These are phyloP conservation scores for Metschnikowia cerradonensis DNA, from an alignment of 805 yeast genomes.

Conservation along the genomic window DNA sequence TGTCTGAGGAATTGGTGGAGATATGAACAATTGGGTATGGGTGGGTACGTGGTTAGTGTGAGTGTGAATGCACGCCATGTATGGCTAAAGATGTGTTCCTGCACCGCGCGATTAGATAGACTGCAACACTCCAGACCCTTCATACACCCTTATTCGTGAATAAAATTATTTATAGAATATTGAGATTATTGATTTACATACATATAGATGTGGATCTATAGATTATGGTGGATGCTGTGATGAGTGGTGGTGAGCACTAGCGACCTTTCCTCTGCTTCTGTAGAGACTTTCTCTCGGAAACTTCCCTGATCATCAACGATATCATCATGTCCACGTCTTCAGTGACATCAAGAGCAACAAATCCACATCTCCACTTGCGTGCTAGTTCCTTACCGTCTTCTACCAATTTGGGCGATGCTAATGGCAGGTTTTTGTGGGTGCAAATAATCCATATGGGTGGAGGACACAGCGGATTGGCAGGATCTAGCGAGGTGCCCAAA, in stretches of 20 bases:
- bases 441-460: constrained; percentile 71
- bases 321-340: constrained; percentile 54
- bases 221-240: no score
- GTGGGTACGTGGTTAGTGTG: background rate
- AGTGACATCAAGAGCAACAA: constrained; percentile 56
- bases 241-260: background rate
- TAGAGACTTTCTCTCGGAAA: constrained; percentile 43
- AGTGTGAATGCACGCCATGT: background rate
- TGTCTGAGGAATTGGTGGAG: no score
- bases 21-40: no score
- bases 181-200: no score
- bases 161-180: no score
- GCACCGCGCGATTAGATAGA: constrained; percentile 10
- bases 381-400: constrained; percentile 58
- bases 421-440: constrained; percentile 54
- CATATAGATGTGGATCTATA: no score
- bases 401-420: constrained; percentile 58
- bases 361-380: constrained; percentile 59
- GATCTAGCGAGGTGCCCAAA: constrained; percentile 28
- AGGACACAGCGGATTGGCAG: constrained; percentile 32
- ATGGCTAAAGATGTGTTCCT: constrained; percentile 1
- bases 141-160: background rate
- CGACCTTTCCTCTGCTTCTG: constrained; percentile 12
- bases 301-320: constrained; percentile 55
- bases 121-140: background rate